A percentile compares a stretch with the other conserved stretches of the same genome.
These are phyloP conservation scores for Chaetoceros tenuissimus DNA, from an alignment of 108 stramenopile species.

Conservation along the genomic window DNA sequence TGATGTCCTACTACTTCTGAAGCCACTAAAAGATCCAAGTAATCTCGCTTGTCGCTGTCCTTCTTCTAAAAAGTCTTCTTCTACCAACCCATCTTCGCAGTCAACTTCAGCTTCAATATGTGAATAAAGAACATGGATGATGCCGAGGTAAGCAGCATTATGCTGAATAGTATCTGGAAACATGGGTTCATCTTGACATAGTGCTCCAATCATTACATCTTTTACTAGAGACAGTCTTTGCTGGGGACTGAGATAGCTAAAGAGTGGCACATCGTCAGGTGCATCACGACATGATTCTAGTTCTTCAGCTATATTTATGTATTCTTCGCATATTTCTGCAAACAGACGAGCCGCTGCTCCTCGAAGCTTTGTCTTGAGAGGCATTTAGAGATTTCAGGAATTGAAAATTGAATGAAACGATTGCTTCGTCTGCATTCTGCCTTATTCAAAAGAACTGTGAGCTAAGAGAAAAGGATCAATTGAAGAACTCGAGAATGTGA, in stretches of 20 bases:
- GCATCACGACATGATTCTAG: background rate
- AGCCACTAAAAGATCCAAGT: too few relatives aligned
- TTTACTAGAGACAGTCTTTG: slow-evolving; percentile 7
- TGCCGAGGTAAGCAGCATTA: slow-evolving; percentile 4
- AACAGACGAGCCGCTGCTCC: slow-evolving; percentile 1
- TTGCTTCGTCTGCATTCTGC: too few relatives aligned
- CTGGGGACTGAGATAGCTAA: slow-evolving; percentile 1
- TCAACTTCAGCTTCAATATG: background rate
- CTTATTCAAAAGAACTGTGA: too few relatives aligned
- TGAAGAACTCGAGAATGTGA: too few relatives aligned
- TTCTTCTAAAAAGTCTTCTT: background rate
- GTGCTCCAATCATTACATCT: slow-evolving; percentile 5
- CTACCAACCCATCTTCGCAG: background rate
- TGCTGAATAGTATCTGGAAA: slow-evolving; percentile 9
- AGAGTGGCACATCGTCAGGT: slow-evolving; percentile 2
- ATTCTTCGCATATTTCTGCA: slow-evolving; percentile 7
- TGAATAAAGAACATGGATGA: slow-evolving; percentile 1
- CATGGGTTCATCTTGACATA: slow-evolving; percentile 11
- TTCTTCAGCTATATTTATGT: slow-evolving; percentile 3
- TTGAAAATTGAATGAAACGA: too few relatives aligned
- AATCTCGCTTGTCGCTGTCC: too few relatives aligned
- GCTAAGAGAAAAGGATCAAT: too few relatives aligned
- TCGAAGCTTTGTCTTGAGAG: background rate
- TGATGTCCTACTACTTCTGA: too few relatives aligned
- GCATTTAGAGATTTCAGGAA: too few relatives aligned